Evolutionary conservation across 2,329 filamentous ascomycete species (phyloP).

Genomic region (Aspergillus costaricaensis): DNA sequence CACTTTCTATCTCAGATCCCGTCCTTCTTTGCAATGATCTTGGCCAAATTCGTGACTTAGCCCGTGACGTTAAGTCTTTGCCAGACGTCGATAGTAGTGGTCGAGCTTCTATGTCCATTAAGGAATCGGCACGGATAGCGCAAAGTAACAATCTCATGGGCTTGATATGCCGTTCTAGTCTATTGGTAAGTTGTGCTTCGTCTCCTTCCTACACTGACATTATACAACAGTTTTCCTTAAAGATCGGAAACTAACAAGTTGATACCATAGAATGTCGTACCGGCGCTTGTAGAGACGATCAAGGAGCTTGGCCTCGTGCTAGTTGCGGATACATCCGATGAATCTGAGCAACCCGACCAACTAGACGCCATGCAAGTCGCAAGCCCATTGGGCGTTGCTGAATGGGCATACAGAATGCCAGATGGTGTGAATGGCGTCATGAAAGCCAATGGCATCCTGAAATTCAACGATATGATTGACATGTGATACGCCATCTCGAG

Average conservation of each 20-base stretch:
- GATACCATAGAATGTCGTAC: conserved; percentile 75
- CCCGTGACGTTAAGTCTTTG: conserved; percentile 39
- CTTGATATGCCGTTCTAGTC: conserved; percentile 80
- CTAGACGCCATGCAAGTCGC: conserved; percentile 24
- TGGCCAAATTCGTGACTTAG: conserved; percentile 54
- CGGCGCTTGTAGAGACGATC: conserved; percentile 86
- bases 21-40: conserved; percentile 95
- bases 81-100: conserved; percentile 62
- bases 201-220: background rate
- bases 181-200: conserved; percentile 66
- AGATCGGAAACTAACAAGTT: background rate
- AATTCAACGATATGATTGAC: conserved; percentile 92
- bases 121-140: conserved; percentile 89
- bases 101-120: conserved; percentile 78
- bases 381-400: conserved; percentile 35
- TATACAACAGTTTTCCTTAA: conserved; percentile 6
- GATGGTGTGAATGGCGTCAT: conserved; percentile 86
- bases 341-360: conserved; percentile 38
- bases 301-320: conserved; percentile 92
- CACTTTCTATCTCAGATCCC: conserved; percentile 58
- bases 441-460: conserved; percentile 80
- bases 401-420: conserved; percentile 59
- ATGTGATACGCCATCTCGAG: conserved; percentile 46
- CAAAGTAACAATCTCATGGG: conserved; percentile 99
- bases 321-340: conserved; percentile 80